Base-by-base conservation (phyloP, 371 early-diverging fungal genomes). In the Mucor velutinosus region DNA sequence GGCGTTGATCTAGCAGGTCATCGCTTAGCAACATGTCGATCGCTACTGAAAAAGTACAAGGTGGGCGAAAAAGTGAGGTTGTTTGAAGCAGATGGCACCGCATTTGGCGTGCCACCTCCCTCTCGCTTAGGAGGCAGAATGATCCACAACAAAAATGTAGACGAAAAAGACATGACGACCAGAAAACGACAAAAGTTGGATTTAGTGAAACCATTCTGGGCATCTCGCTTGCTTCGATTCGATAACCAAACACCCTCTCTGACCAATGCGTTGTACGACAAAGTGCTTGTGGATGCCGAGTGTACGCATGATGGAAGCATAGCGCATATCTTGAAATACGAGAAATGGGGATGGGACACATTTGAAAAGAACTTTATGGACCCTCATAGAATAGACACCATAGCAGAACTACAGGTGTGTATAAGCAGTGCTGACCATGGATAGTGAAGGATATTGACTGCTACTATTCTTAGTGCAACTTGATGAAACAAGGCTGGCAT, bases 241-340 rank as follows among this genome's bases (percentile, higher is more conserved):
- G 87, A 90, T 61, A 81, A 81, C 33, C 90, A 89, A 64, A 37
- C 79, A 51, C 6, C 45, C 2, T 60, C 67, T 30, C n/a, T 7
- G 8, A 60, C 68, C 4, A 58, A 66, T 1, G 59, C 58, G 0
- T 75, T 90, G 10, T 97, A 97, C 71, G 96, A 97, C 76, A 93
- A 93, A 69, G 84, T 96, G 0, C 71, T 98, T 37, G 97, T 97
- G 1, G 98, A 98, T 76, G 98, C 97, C 10, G 97, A 98, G 75
- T 98, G 97, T 80, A 96, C 97, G 7, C 98, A 97, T 73, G 98
- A 98, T 75, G 98, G 97, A 15, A 96, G 96, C 0, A 89, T 97
- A 45, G 83, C 81, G 0, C 97, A 97, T 81, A 81, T 98, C 25
- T 71, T 87, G 19, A 95, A 95, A 78, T 89, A 89, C 68, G 88